Evolutionary conservation across 2,329 filamentous ascomycete species (phyloP), one percentile per base, ranked within the genome.

Genomic region (Sporothrix pallida): DNA sequence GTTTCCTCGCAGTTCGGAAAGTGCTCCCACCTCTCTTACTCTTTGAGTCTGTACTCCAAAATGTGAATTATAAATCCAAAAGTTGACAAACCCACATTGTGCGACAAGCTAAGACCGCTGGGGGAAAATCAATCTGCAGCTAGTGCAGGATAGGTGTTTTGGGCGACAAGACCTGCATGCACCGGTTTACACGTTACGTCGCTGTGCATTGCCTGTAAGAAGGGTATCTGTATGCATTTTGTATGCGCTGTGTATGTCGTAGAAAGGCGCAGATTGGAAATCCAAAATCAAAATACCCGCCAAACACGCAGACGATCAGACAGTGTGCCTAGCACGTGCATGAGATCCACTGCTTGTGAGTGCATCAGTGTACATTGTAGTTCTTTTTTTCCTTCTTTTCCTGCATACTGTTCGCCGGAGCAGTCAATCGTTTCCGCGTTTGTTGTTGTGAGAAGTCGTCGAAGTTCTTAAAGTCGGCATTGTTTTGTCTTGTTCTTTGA

Each of bases 21-120:
- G 31, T 37, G 31, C 31, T 37, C 5, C 31, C 31, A 5, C 31
- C 4, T 37, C 31, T 37, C 31, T 37, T 37, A 37, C 31, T 7
- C 7, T 37, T 31, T 2, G 3, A 31, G 31, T 7, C 31, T 37
- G 31, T 37, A 23, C 6, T n/a, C 37, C 23, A n/a, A n/a, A 50
- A 52, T 52, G 15, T 68, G 65, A 31, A 68, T 68, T 68, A 68
- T 50, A 68, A 68, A 68, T 68, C 63, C 23, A 68, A 68, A 68
- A n/a, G 65, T 52, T 52, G 65, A 68, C 65, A 68, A 52, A 52
- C 65, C 46, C 46, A 50, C 13, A n/a, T 15, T 3, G n/a, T 31
- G 23, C 65, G 48, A 68, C 44, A 52, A 20, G 65, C 65, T 48
- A 48, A 48, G 63, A 65, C 31, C 31, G 31, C 7, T 37, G 31